A percentile compares a stretch with the other conserved stretches of the same genome.
phyloP scores from a whole-genome alignment of 2,329 filamentous ascomycete species.

The Alternaria alternata region DNA sequence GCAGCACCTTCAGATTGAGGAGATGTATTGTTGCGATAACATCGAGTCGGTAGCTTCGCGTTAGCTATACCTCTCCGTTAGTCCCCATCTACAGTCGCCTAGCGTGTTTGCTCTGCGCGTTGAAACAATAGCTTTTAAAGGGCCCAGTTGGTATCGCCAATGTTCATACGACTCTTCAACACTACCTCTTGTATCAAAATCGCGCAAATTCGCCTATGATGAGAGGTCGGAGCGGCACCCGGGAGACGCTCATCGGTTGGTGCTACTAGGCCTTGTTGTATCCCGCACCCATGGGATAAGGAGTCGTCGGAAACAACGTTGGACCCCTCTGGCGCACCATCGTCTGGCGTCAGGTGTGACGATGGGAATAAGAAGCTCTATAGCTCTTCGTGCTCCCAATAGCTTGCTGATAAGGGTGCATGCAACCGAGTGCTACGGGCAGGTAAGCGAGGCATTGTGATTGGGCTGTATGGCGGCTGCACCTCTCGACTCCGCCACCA shows the following conservation, averaged over 20 bases:
- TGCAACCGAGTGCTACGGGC: background rate
- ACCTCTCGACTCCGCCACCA: slow-evolving; percentile 34
- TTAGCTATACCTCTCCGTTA: background rate
- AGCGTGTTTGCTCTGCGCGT: background rate
- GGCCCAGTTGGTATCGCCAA: background rate
- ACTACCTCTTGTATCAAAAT: background rate
- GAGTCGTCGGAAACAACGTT: background rate
- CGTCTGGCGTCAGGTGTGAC: background rate
- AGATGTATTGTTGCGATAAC: background rate
- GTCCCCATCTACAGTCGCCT: background rate
- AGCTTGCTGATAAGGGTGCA: background rate
- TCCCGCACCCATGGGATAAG: background rate
- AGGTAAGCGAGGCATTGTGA: slow-evolving; percentile 11
- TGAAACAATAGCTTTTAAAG: background rate
- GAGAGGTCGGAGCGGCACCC: background rate
- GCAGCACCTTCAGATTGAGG: background rate
- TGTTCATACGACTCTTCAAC: background rate
- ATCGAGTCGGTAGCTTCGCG: background rate
- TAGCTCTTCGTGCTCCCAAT: background rate
- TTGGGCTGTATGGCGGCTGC: slow-evolving; percentile 17
- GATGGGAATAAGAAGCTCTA: background rate
- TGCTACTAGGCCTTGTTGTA: background rate
- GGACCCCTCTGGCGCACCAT: background rate
- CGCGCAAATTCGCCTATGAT: background rate
- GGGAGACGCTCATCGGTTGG: background rate